Base-by-base conservation (phyloP, 108 stramenopile species). In the Bacterosira constricta region DNA sequence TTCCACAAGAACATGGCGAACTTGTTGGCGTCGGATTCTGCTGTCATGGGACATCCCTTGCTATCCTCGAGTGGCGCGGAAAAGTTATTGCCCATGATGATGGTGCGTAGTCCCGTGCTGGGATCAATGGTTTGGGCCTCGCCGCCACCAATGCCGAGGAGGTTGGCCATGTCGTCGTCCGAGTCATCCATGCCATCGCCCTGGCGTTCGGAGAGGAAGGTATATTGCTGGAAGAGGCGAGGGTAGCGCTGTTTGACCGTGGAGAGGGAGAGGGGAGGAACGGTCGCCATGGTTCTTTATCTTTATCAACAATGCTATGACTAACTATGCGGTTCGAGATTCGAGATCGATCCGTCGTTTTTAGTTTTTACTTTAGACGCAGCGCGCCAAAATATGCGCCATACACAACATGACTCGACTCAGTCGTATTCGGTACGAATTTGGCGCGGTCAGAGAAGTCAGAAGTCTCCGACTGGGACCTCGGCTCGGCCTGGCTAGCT, bases 91-190 rank as follows among this genome's bases (percentile, higher is more conserved):
- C 18, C 34, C 20, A 50, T 35, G 59, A 71, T 71, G 37, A 11
- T 71, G 1, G 59, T 60, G 44, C 32, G 38, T 30, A 71, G 70
- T 57, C 70, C 70, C 15, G 68, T 54, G 21, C 15, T 38, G 38
- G 29, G 25, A 13, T 69, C 68, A 11, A 46, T 56, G 27, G 18
- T 51, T 1, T 7, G 46, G 27, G 20, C 27, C 4, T 38, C 57
- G 5, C n/a, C 4, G 20, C 20, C 29, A n/a, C n/a, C n/a, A n/a
- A n/a, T n/a, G n/a, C n/a, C 47, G 32, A 13, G 23, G 60, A 35
- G 4, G 34, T 6, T 2, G 20, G 34, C 32, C 12, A 59, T n/a
- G 2, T 59, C 34, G 58, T 38, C 32, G 3, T 13, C n/a, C 21
- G 20, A 21, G 1, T 50, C 63, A 18, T 15, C 47, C 10, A 23